These are phyloP conservation scores for Russula ochroleuca DNA, from an alignment of 768 basidiomycete genomes.

Conservation along the genomic window DNA sequence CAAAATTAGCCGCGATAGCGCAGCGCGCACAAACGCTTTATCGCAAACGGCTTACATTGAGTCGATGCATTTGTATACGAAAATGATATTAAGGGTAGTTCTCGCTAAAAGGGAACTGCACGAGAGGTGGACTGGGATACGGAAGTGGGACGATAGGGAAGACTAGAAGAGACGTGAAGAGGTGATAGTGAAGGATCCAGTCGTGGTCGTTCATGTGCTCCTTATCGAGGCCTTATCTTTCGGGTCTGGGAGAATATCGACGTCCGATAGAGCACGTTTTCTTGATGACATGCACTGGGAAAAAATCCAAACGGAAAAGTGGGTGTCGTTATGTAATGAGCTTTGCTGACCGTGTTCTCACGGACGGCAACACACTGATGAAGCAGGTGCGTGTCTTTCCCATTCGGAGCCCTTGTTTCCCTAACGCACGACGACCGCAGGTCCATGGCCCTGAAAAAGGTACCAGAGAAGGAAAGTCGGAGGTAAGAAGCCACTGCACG, in stretches of 20 bases:
- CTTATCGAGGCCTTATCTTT: not conserved
- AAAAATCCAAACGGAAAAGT: too few species aligned
- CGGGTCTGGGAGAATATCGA: not conserved
- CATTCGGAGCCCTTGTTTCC: not conserved
- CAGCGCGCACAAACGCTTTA: too few species aligned
- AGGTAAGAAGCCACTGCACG: not conserved
- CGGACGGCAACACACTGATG: not conserved
- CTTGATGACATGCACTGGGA: conserved; percentile 10
- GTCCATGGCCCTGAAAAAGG: not conserved
- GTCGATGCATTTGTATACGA: conserved; percentile 55
- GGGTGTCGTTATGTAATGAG: too few species aligned
- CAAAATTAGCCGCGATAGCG: too few species aligned
- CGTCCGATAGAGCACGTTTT: conserved; percentile 17
- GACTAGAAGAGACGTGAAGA: conserved; percentile 1
- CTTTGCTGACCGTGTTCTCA: not conserved
- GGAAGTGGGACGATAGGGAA: conserved; percentile 27
- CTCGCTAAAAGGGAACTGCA: conserved; percentile 54
- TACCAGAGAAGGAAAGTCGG: not conserved
- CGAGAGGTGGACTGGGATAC: conserved; percentile 20
- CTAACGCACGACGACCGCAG: not conserved
- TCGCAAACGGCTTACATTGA: too few species aligned
- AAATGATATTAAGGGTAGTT: conserved; percentile 58
- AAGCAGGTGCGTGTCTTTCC: not conserved
- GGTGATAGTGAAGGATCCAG: not conserved
- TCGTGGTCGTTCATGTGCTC: not conserved